Percentiles rank a stretch among this genome's conserved stretches.
Evolutionary conservation across 1,139 yeast genomes (phyloP).

Genomic region (Suhomyces coccinellae): DNA sequence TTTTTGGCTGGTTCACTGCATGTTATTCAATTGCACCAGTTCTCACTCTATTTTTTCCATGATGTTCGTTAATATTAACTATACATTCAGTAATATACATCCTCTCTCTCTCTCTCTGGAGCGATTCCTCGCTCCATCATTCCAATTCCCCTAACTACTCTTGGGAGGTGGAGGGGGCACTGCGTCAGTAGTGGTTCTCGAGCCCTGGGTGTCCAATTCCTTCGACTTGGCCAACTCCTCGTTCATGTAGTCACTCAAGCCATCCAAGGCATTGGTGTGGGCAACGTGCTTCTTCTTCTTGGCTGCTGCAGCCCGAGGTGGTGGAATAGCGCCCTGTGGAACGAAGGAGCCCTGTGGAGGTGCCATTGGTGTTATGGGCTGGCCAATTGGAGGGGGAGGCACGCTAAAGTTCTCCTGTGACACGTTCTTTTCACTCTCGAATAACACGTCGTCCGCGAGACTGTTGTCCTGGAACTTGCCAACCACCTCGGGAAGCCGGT

Average conservation of each 20-base stretch:
- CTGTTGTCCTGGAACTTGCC: conserved; percentile 46
- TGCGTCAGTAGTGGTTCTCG: conserved; percentile 20
- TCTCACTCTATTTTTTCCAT: no score
- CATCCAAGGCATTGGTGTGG: conserved; percentile 26
- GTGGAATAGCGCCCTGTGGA: conserved; percentile 21
- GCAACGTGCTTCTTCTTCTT: conserved; percentile 36
- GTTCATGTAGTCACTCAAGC: conserved; percentile 44
- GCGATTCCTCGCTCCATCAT: neutral
- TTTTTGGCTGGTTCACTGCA: no score
- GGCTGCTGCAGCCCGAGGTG: conserved; percentile 22
- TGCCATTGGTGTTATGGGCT: conserved; percentile 14
- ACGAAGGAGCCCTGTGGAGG: conserved; percentile 12
- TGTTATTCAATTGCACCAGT: no score
- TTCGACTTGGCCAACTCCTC: conserved; percentile 49
- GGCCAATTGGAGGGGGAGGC: conserved; percentile 13
- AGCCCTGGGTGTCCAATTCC: conserved; percentile 28
- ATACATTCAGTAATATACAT: neutral
- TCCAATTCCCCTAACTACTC: neutral
- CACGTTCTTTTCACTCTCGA: conserved; percentile 23
- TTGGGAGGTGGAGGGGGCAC: conserved; percentile 33
- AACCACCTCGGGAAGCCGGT: conserved; percentile 72
- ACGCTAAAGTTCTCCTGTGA: neutral
- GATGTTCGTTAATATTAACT: no score
- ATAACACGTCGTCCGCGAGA: conserved; percentile 40
- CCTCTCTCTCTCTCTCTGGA: neutral